Conservation (phyloP, 139 green algal genomes). For the Closterium sp. region DNA sequence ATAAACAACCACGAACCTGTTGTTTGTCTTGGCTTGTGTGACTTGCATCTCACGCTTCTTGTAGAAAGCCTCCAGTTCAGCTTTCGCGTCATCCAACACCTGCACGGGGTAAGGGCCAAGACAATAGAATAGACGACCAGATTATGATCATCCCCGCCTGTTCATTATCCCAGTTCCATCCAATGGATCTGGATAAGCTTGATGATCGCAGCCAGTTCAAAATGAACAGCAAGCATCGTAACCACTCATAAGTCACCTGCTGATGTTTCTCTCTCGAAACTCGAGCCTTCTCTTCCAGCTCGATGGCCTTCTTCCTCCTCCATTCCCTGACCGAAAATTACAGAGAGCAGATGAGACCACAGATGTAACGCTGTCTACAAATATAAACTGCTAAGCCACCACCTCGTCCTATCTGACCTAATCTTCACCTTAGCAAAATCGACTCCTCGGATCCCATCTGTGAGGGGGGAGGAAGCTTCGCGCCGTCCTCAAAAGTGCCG, state of each 20-base stretch:
- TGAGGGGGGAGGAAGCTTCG: not conserved
- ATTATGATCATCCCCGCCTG: not conserved
- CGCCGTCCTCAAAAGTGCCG: not conserved
- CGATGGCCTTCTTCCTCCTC: constrained; percentile 6
- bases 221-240: not conserved
- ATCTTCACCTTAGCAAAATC: constrained; percentile 6
- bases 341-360: not conserved
- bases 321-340: not conserved
- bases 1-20: not conserved
- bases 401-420: not conserved
- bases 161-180: not conserved
- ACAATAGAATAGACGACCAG: not conserved
- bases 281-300: constrained; percentile 2
- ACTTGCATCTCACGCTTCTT: constrained; percentile 1
- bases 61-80: not conserved
- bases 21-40: constrained; percentile 7
- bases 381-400: not conserved
- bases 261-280: not conserved
- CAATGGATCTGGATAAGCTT: not conserved
- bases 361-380: not conserved
- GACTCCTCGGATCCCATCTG: constrained; percentile 7
- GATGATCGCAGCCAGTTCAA: not conserved
- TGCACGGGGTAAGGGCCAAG: not conserved
- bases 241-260: not conserved
- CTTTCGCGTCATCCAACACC: not conserved